phyloP scores from a whole-genome alignment of 352 stramenopile genomes.

The Globisporangium barbulae region DNA sequence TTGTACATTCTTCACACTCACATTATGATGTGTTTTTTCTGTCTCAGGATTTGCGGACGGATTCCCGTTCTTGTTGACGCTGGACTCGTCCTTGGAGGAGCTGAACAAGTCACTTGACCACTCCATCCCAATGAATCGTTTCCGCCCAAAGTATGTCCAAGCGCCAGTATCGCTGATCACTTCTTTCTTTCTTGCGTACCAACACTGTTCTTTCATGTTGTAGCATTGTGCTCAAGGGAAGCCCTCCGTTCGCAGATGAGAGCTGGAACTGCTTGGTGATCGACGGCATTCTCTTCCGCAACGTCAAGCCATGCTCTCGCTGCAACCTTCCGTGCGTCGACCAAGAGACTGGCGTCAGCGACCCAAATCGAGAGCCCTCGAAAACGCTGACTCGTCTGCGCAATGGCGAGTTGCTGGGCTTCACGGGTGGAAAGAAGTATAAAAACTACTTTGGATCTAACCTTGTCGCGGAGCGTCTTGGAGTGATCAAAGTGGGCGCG shows the following conservation, averaged over 20 bases:
- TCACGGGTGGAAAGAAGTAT: slow-evolving; percentile 43
- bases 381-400: slow-evolving; percentile 48
- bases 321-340: slow-evolving; percentile 80
- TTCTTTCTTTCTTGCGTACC: not conserved
- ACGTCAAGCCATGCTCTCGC: slow-evolving; percentile 69
- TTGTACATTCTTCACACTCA: not conserved
- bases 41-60: slow-evolving; percentile 65
- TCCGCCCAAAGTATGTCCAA: slow-evolving; percentile 71
- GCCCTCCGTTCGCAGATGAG: slow-evolving; percentile 70
- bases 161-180: not conserved
- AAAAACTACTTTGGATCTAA: slow-evolving; percentile 83
- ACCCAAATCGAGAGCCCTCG: slow-evolving; percentile 44
- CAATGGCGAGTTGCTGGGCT: slow-evolving; percentile 61
- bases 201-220: not conserved
- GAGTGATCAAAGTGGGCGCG: slow-evolving; percentile 38
- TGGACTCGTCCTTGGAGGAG: slow-evolving; percentile 53
- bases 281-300: slow-evolving; percentile 50
- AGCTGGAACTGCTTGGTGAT: slow-evolving; percentile 67
- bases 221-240: slow-evolving; percentile 73
- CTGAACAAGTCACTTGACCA: slow-evolving; percentile 56
- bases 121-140: slow-evolving; percentile 71
- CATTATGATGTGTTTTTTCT: not conserved
- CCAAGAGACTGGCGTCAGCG: slow-evolving; percentile 47
- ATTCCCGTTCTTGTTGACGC: slow-evolving; percentile 70
- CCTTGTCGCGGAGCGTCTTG: slow-evolving; percentile 43